These are phyloP conservation scores for Polytolypa hystricis DNA, from an alignment of 2,329 filamentous ascomycete genomes.

Conservation along the genomic window DNA sequence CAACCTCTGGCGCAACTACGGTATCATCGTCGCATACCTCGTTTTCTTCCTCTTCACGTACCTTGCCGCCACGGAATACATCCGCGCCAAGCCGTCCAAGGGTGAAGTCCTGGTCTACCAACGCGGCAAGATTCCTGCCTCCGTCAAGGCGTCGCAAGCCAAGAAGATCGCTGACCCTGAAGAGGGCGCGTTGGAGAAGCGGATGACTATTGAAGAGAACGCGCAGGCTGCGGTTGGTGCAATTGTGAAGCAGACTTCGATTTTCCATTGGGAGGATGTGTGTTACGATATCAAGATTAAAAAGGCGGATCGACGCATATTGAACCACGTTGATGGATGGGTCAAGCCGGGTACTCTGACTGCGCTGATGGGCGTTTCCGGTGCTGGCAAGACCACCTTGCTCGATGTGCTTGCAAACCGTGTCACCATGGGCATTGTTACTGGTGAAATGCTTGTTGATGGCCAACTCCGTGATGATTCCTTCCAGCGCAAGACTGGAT, in stretches of 20 bases:
- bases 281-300: conserved; percentile 80
- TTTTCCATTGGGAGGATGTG: conserved; percentile 79
- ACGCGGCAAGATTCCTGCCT: conserved; percentile 42
- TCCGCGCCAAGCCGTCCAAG: conserved; percentile 56
- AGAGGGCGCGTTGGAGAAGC: conserved; percentile 5
- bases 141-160: conserved; percentile 5
- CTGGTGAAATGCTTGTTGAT: conserved; percentile 77
- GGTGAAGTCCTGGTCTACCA: conserved; percentile 67
- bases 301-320: conserved; percentile 58
- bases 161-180: conserved; percentile 8
- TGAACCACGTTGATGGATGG: conserved; percentile 84
- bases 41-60: conserved; percentile 28
- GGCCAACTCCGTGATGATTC: conserved; percentile 58
- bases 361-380: conserved; percentile 79
- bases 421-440: conserved; percentile 79
- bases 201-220: conserved; percentile 20
- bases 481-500: conserved; percentile 77
- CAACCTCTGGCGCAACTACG: conserved; percentile 60
- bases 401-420: conserved; percentile 77
- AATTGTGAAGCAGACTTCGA: conserved; percentile 34
- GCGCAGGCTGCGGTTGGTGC: conserved; percentile 21
- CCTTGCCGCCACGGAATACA: conserved; percentile 45
- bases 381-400: conserved; percentile 89
- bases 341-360: conserved; percentile 87
- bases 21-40: conserved; percentile 53